These are phyloP conservation scores for Linaria vulgaris DNA, from an alignment of 257 asterid genomes.

Conservation along the genomic window DNA sequence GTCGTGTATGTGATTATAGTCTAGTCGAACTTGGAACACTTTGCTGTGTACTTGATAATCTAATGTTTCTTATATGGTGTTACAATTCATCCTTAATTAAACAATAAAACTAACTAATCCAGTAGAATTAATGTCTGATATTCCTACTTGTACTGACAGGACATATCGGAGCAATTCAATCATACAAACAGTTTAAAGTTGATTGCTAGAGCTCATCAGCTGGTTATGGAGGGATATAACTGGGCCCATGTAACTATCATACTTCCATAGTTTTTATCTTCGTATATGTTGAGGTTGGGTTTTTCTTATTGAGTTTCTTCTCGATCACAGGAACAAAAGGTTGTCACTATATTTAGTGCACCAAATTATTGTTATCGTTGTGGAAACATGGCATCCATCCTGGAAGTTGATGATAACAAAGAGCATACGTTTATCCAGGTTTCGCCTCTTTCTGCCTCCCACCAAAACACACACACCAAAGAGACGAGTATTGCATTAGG, in stretches of 20 bases:
- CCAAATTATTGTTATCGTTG: slow-evolving; percentile 97
- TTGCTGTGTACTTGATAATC: background rate
- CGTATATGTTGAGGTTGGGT: background rate
- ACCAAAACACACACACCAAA: too few species aligned
- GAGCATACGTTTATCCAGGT: slow-evolving; percentile 94
- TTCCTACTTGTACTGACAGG: slow-evolving; percentile 44
- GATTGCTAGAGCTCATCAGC: slow-evolving; percentile 96
- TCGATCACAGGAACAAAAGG: slow-evolving; percentile 81
- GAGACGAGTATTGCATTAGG: background rate
- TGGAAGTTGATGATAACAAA: slow-evolving; percentile 93
- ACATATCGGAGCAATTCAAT: slow-evolving; percentile 95
- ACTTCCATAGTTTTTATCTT: background rate
- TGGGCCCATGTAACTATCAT: slow-evolving; percentile 85
- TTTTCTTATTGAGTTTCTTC: slow-evolving; percentile 13
- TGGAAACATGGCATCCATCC: slow-evolving; percentile 95
- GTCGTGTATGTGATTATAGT: too few species aligned
- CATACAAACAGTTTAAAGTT: slow-evolving; percentile 79
- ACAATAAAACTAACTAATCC: too few species aligned
- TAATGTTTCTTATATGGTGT: too few species aligned
- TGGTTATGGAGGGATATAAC: slow-evolving; percentile 96
- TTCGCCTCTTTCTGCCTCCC: slow-evolving; percentile 20
- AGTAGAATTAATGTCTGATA: background rate
- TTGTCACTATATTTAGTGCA: slow-evolving; percentile 90
- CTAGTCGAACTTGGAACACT: too few species aligned
- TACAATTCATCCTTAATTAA: too few species aligned